phyloP scores from a whole-genome alignment of 2,329 filamentous ascomycete genomes.

The Trichophyton mentagrophytes region DNA sequence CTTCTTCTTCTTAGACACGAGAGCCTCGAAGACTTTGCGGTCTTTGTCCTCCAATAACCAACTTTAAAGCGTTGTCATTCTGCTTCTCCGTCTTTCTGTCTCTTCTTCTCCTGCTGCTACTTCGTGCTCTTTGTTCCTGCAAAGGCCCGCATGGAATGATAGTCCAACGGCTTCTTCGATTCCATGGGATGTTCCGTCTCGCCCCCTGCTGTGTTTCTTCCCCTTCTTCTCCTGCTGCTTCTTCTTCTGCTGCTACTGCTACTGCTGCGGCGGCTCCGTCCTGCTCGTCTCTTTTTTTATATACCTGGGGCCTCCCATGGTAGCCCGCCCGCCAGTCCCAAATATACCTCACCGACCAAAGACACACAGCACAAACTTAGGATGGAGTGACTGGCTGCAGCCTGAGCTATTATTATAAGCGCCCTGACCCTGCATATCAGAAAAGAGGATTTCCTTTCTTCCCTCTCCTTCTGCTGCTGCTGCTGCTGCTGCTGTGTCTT shows the following conservation, averaged over 20 bases:
- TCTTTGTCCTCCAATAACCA: conserved; percentile 3
- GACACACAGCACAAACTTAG: too few relatives aligned
- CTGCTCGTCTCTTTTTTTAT: background rate
- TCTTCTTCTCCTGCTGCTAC: too few relatives aligned
- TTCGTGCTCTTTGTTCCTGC: conserved; percentile 1
- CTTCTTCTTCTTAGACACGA: background rate
- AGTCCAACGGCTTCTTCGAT: background rate
- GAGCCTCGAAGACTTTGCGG: conserved; percentile 3
- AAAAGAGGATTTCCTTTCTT: too few relatives aligned
- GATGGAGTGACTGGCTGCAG: too few relatives aligned
- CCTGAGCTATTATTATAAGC: background rate
- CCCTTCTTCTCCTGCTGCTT: background rate
- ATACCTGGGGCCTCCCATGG: background rate
- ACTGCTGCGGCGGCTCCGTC: background rate
- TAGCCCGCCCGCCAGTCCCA: too few relatives aligned
- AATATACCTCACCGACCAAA: too few relatives aligned
- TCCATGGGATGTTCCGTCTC: background rate
- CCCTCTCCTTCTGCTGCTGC: background rate
- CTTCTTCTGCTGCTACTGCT: background rate
- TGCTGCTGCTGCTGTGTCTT: background rate
- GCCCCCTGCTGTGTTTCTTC: background rate
- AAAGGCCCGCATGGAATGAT: conserved; percentile 1
- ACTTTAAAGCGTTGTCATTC: conserved; percentile 1
- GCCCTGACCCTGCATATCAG: background rate
- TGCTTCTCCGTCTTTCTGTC: too few relatives aligned